Base-by-base conservation (phyloP, 2,329 filamentous ascomycete species). In the Ophiostoma fasciatum region DNA sequence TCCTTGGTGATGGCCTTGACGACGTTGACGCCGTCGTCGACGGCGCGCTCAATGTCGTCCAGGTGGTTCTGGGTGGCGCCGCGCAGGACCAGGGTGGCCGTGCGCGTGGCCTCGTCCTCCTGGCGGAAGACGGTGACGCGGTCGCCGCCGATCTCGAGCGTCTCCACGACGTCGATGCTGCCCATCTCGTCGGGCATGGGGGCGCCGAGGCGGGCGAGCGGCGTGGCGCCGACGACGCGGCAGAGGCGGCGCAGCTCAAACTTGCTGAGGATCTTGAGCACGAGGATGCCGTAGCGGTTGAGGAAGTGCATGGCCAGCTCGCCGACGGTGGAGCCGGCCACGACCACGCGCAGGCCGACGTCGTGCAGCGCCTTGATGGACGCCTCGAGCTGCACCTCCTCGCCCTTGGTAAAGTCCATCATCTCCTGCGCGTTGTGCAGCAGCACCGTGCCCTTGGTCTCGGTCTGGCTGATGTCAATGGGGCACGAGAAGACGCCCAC, bases 121-220 rank as follows among this genome's bases (percentile, higher is more conserved):
- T 98, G 90, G 51, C 92, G 73, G 74, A 98, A 98, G 40, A 98
- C 88, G 28, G 90, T 98, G 40, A 98, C 92, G 43, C 90, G 81
- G 65, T 98, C 90, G 49, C 90, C 90, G 45, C 90, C 90, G 55
- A 98, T 96, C 62, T 98, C 90, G 30, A 92, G 71, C 2, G 92
- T 96, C 70, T 98, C 90, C 22, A 98, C 90, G 39, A 98, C 60
- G 55, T 98, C 90, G 45, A 98, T 76, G 49, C 63, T 80, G 46
- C 90, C 90, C 87, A 94, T 96, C 68, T 98, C 90, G 49, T 98
- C 90, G n/a, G 92, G 90, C 90, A 98, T 98, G 30, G 90, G 90
- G 13, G 92, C 90, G 45, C 90, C 90, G 32, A 98, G 69, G 50
- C 90, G 80, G 36, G 92, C 92, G 43, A 98, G 71, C n/a, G 90